These are phyloP conservation scores for Euphorbia schlechtendalii DNA, from an alignment of 441 rosid genomes.

Conservation along the genomic window DNA sequence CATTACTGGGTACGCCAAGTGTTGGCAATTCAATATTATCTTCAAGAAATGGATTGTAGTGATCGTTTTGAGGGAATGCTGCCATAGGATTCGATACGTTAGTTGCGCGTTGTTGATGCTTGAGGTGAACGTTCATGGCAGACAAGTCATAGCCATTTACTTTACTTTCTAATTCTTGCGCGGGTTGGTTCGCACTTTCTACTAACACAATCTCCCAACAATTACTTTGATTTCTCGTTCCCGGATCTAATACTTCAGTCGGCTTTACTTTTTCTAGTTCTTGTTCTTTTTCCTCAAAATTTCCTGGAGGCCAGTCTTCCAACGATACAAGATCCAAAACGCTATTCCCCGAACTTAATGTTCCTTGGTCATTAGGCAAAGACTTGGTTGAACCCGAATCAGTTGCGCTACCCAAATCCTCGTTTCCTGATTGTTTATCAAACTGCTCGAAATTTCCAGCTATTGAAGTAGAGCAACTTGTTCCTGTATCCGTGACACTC, in stretches of 20 bases:
- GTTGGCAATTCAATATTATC: conserved; percentile 23
- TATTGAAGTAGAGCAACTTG: conserved; percentile 30
- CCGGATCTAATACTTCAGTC: background rate
- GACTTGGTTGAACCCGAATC: conserved; percentile 30
- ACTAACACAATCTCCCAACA: conserved; percentile 54
- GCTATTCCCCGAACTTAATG: conserved; percentile 15
- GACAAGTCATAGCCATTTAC: background rate
- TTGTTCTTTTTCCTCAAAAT: conserved; percentile 13
- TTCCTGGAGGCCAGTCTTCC: conserved; percentile 36
- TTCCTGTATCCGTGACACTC: conserved; percentile 33
- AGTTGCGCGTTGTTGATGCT: background rate
- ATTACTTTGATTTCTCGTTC: background rate
- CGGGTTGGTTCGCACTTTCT: conserved; percentile 25
- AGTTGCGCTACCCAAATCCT: conserved; percentile 17
- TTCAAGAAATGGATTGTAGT: conserved; percentile 67
- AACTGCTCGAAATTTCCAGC: conserved; percentile 27
- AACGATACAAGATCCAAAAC: conserved; percentile 28
- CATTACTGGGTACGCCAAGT: background rate
- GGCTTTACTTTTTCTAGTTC: conserved; percentile 3
- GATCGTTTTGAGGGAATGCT: conserved; percentile 15
- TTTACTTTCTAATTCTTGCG: conserved; percentile 11
- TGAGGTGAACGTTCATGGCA: background rate
- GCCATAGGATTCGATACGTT: background rate
- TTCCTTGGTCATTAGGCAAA: conserved; percentile 22
- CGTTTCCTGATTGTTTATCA: conserved; percentile 22